Base-by-base conservation (phyloP, 352 stramenopile genomes). In the Globisporangium cederbergense region DNA sequence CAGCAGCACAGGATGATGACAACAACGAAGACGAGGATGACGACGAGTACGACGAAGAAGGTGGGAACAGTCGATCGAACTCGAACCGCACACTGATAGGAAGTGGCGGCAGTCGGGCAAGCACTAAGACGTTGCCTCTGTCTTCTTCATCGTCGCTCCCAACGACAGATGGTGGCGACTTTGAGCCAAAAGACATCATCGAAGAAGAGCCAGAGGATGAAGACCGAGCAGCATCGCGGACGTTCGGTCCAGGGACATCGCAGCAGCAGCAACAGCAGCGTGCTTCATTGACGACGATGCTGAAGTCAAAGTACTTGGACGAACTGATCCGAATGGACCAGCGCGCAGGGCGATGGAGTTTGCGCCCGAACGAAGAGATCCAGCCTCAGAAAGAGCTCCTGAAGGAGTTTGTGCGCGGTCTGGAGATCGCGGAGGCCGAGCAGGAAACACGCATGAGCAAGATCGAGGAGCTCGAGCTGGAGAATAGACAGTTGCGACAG, bases 381-480 rank as follows among this genome's bases (percentile, higher is more conserved):
- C 72, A 68, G 47, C 72, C 70, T 18, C 73, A 86, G 53, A 76
- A 76, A 25, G 79, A 89, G 46, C 61, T 91, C 50, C 68, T 92
- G 55, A 71, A 68, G 7, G 83, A 92, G 69, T 90, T 92, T 53
- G 81, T 92, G 34, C 79, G 81, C 5, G 81, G 79, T 13, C 61
- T 92, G 13, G 83, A 92, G 63, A 88, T 90, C 62, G 83, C 79
- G 11, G 78, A 89, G 20, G 79, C 77, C 4, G 83, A 90, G 60
- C 82, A 92, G 59, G 81, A 90, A 49, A 89, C 81, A 59, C 77
- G 79, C 1, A 80, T 90, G 76, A 90, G 74, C 63, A 83, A 88
- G 54, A 90, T 92, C 43, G 70, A 73, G 45, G 83, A 90, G 55
- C 68, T 92, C 9, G 81, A 92, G 62, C 52, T 86, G 14, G 83